Evolutionary conservation across 768 basidiomycete species (phyloP).

Genomic region (Naganishia vishniacii): DNA sequence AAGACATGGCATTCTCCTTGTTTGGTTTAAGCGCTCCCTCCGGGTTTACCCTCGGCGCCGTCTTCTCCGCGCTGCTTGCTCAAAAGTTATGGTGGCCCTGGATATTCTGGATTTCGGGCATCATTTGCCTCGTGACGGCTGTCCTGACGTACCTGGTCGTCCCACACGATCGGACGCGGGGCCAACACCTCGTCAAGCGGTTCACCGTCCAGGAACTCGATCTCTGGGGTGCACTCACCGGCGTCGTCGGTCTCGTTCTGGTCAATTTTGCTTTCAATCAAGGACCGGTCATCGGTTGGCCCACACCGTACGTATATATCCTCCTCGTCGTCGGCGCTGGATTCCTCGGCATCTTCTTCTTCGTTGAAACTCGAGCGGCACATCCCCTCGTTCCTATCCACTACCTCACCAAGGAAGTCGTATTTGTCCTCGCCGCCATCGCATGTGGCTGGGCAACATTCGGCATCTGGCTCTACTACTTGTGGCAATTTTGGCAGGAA

Average conservation of each 20-base stretch:
- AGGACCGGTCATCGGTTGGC: slow-evolving; percentile 34
- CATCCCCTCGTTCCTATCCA: slow-evolving; percentile 34
- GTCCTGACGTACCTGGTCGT: slow-evolving; percentile 27
- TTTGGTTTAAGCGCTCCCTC: slow-evolving; percentile 33
- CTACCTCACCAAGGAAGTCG: slow-evolving; percentile 27
- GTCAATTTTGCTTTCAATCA: slow-evolving; percentile 42
- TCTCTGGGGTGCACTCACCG: slow-evolving; percentile 30
- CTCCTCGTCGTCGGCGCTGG: slow-evolving; percentile 32
- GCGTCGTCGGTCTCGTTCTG: slow-evolving; percentile 32
- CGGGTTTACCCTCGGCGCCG: slow-evolving; percentile 35
- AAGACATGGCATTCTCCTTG: slow-evolving; percentile 32
- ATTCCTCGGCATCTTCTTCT: slow-evolving; percentile 29
- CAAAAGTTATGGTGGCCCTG: slow-evolving; percentile 27
- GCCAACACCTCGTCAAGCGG: slow-evolving; percentile 21
- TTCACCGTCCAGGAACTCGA: slow-evolving; percentile 26
- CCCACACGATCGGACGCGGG: slow-evolving; percentile 24
- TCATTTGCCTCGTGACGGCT: slow-evolving; percentile 21
- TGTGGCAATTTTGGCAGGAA: slow-evolving; percentile 31
- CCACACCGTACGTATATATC: slow-evolving; percentile 31
- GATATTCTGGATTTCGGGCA: slow-evolving; percentile 34
- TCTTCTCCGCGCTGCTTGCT: slow-evolving; percentile 29
- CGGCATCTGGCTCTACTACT: slow-evolving; percentile 31
- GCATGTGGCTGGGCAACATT: slow-evolving; percentile 26
- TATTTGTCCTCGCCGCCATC: slow-evolving; percentile 27
- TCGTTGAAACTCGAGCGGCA: slow-evolving; percentile 27